phyloP scores from a whole-genome alignment of 306 rosid genomes.

The Acacia acuminata region DNA sequence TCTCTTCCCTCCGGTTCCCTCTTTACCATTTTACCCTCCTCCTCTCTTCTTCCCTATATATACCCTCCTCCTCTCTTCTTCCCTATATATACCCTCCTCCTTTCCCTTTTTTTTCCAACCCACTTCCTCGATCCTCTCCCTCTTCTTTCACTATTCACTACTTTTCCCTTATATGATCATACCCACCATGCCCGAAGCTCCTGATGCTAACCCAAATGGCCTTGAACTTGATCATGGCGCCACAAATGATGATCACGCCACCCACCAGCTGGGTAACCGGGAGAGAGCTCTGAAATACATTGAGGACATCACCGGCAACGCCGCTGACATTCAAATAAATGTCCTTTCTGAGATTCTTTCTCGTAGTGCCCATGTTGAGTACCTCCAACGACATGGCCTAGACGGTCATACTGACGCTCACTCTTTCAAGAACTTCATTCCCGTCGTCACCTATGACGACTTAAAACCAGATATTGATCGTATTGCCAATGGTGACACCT shows the following conservation, averaged over 20 bases:
- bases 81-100: conserved; percentile 18
- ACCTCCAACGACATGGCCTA: conserved; percentile 47
- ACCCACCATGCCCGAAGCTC: conserved; percentile 38
- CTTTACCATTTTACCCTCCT: not conserved
- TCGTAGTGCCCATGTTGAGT: conserved; percentile 45
- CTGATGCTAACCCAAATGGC: not conserved
- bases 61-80: not conserved
- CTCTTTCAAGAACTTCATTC: conserved; percentile 43
- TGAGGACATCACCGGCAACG: conserved; percentile 48
- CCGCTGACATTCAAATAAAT: conserved; percentile 37
- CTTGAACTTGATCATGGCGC: not conserved
- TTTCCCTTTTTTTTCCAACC: not conserved
- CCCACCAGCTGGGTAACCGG: not conserved
- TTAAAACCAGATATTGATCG: conserved; percentile 51
- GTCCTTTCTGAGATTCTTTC: conserved; percentile 50
- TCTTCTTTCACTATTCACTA: not conserved
- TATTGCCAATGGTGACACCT: conserved; percentile 50
- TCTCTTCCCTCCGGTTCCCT: not conserved
- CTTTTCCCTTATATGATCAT: not conserved
- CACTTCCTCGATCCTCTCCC: not conserved
- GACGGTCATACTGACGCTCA: conserved; percentile 20
- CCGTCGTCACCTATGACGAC: conserved; percentile 48
- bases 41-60: not conserved
- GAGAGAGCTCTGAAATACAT: conserved; percentile 31
- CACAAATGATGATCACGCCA: not conserved